Base-by-base conservation (phyloP, 2,329 filamentous ascomycete species). In the Colletotrichum sp. region DNA sequence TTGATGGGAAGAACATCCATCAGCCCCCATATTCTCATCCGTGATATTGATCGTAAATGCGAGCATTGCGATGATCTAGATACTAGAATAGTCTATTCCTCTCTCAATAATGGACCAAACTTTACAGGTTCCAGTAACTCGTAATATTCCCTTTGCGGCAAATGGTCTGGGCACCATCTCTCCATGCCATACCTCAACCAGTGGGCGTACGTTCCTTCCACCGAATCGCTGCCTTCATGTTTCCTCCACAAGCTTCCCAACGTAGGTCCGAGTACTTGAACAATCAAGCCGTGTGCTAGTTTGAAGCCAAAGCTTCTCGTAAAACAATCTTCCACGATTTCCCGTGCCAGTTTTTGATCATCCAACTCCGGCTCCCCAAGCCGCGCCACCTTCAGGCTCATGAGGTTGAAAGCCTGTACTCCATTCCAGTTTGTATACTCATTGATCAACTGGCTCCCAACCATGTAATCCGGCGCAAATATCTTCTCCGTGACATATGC, bases 241-340 rank as follows among this genome's bases (percentile, higher is more conserved):
- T 85, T 86, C 80, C 88, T 86, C 90, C 90, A 92, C 36, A 90
- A 78, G 30, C 88, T 89, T 1, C 89, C 89, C 13, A 92, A 81
- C 1, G 90, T 91, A 21, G 86, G 83, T 2, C 87, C 87, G 30
- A 87, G 81, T 0, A 91, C 86, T 44, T 86, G 84, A 10, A 91
- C 63, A 28, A 91, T 91, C 28, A 91, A 78, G 0, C 90, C 90
- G 77, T 91, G 89, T 1, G 89, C 89, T 9, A 92, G 81, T 81
- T 92, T 92, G 80, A 92, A 89, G 2, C 86, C 87, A 80, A 90
- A 92, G 77, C 89, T 90, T 74, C 81, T 84, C 16, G 78, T 80
- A n/a, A 92, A 80, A 74, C 88, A 89, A 1, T 79, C 84, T 80
- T 91, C 88, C 1, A 92, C 89, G 67, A 92, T 88, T 76, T 86